phyloP scores from a whole-genome alignment of 306 rosid species.

The Vigna mungo region DNA sequence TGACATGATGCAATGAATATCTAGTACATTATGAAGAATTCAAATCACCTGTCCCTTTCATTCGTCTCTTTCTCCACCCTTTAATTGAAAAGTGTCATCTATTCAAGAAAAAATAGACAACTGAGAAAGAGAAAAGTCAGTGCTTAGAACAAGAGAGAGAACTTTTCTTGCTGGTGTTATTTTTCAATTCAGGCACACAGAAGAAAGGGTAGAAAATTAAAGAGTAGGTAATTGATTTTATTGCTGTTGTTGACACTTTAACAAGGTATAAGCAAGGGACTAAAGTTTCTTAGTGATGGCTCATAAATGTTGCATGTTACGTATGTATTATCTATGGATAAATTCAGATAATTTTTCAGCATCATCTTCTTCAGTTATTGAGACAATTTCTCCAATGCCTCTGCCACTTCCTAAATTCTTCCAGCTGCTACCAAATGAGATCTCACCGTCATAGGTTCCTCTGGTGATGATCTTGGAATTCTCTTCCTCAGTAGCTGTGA shows the following conservation, averaged over 20 bases:
- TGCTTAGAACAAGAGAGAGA: neutral
- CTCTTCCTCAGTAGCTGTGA: constrained; percentile 35
- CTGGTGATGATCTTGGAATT: constrained; percentile 39
- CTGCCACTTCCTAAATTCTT: constrained; percentile 45
- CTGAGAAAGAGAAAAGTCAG: neutral
- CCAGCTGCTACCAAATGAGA: constrained; percentile 66
- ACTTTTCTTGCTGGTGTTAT: neutral
- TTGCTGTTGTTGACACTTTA: neutral
- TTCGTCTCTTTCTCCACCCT: neutral
- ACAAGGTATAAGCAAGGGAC: neutral
- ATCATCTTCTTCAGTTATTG: constrained; percentile 59
- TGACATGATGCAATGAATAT: neutral
- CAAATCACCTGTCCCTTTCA: neutral
- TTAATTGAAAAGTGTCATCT: neutral
- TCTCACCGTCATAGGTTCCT: constrained; percentile 62
- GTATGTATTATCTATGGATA: neutral
- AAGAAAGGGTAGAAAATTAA: neutral
- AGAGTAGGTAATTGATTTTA: neutral
- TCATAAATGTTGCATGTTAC: neutral
- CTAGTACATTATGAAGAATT: neutral
- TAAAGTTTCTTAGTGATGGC: neutral
- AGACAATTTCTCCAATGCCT: constrained; percentile 50
- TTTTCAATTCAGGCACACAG: neutral
- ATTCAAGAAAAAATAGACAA: neutral
- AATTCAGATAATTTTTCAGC: constrained; percentile 29